Base-by-base conservation (phyloP, 2,329 filamentous ascomycete species). In the Diaporthe sp. region DNA sequence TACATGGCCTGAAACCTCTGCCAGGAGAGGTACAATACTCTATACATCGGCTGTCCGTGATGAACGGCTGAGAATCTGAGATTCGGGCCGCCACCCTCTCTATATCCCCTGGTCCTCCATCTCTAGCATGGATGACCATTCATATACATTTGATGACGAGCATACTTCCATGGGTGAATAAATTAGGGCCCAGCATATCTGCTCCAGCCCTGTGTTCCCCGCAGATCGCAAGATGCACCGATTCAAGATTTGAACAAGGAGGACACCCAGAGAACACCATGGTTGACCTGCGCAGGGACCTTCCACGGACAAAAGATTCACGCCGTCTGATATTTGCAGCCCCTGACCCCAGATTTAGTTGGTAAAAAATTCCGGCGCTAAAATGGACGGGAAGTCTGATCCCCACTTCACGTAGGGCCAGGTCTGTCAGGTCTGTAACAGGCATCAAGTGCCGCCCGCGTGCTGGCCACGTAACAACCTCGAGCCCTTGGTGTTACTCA, bases 1-100 rank as follows among this genome's bases (percentile, higher is more conserved):
- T 25, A 42, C 37, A 61, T 44, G 37, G 58, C 58, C 37, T 61
- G 58, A 44, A 44, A 61, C 37, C 58, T 44, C 17, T 61, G 37
- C 12, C 37, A 34, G 37, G 28, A 39, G 20, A 37, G 34, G 22
- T 10, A 17, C 7, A 17, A 39, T 39, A 39, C 8, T 37, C 31
- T 31, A 31, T 15, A 42, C 22, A 44, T 44, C n/a, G 58, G n/a
- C 13, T 61, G 15, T 25, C 58, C 37, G n/a, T 28, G 37, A 28
- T 20, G 37, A n/a, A n/a, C 57, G 34, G 9, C 20, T 39, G 10
- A 9, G 5, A 25, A 61, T 9, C 39, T 20, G 58, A 25, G 22
- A 15, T 44, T 25, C 13, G 34, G 37, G 37, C 37, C 37, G 13
- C 58, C n/a, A 22, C 28, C 22, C 37, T 42, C 34, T 22, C 22